phyloP scores from a whole-genome alignment of 805 yeast species.

The Metschnikowia dekortorum region DNA sequence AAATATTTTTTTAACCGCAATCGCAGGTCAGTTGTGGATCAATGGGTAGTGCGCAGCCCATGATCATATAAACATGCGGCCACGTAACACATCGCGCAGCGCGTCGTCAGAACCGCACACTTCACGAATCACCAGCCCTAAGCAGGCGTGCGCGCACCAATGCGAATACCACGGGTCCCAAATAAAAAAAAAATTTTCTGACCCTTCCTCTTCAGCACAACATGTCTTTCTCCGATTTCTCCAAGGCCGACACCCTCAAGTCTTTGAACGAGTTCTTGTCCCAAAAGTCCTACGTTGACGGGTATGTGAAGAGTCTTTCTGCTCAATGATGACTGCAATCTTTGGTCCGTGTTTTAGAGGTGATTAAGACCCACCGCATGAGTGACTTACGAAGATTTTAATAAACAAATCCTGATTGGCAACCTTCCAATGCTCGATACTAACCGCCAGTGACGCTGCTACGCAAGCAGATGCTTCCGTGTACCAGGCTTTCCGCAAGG shows the following conservation, averaged over 20 bases:
- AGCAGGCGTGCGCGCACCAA: conserved; percentile 14
- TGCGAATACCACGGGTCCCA: not conserved
- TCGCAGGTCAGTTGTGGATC: too few species aligned
- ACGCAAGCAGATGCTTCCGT: conserved; percentile 94
- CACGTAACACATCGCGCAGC: too few species aligned
- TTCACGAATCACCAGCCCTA: not conserved
- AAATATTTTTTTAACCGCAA: too few species aligned
- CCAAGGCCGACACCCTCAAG: conserved; percentile 59
- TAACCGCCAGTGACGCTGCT: conserved; percentile 65
- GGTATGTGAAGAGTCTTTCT: conserved; percentile 55
- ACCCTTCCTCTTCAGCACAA: conserved; percentile 14
- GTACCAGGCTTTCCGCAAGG: conserved; percentile 88
- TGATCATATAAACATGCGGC: too few species aligned
- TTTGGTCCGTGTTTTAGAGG: conserved; percentile 98
- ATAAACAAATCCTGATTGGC: conserved; percentile 20
- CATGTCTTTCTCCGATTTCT: conserved; percentile 80
- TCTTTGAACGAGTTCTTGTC: conserved; percentile 81
- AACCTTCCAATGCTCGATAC: conserved; percentile 9
- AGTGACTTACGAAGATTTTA: conserved; percentile 58
- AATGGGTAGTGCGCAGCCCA: too few species aligned
- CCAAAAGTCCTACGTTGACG: conserved; percentile 92
- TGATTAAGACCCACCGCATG: conserved; percentile 94
- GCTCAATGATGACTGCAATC: conserved; percentile 59
- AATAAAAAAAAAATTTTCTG: conserved; percentile 9
- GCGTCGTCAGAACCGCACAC: too few species aligned